phyloP scores from a whole-genome alignment of 306 rosid genomes.

The Corylus heterophylla region DNA sequence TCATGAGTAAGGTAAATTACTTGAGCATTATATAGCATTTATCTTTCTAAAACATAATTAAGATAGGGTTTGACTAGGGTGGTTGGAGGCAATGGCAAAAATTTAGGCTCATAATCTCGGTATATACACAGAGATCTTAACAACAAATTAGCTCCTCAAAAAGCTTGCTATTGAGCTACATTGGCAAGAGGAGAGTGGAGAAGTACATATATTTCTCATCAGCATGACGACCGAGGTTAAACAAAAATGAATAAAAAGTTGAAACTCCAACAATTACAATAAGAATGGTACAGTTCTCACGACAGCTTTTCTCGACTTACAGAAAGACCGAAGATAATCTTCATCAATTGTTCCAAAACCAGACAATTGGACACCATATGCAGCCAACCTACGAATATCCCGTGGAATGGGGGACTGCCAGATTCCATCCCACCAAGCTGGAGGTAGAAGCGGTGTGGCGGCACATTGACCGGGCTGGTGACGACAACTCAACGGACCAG shows the following conservation, averaged over 20 bases:
- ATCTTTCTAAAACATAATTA: too few species aligned
- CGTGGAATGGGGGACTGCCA: conserved; percentile 90
- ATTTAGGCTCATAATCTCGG: too few species aligned
- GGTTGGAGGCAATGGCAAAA: too few species aligned
- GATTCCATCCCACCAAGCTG: conserved; percentile 91
- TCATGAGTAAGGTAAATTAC: too few species aligned
- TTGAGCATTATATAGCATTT: too few species aligned
- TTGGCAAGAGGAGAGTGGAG: neutral
- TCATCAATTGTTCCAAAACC: conserved; percentile 59
- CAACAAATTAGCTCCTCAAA: too few species aligned
- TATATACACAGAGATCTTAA: too few species aligned
- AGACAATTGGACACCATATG: conserved; percentile 63
- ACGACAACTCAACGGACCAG: conserved; percentile 81
- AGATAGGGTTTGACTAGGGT: too few species aligned
- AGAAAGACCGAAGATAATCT: conserved; percentile 51
- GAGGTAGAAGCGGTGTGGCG: conserved; percentile 86
- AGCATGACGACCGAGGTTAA: neutral
- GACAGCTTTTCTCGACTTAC: conserved; percentile 60
- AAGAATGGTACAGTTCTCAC: conserved; percentile 59
- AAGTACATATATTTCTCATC: neutral
- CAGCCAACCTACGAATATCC: conserved; percentile 59
- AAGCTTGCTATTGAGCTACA: too few species aligned
- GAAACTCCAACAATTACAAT: conserved; percentile 41
- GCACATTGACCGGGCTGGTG: conserved; percentile 75
- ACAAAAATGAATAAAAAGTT: conserved; percentile 5